These are phyloP conservation scores for Daldinia vernicosa DNA, from an alignment of 495 filamentous ascomycete genomes.

Conservation along the genomic window DNA sequence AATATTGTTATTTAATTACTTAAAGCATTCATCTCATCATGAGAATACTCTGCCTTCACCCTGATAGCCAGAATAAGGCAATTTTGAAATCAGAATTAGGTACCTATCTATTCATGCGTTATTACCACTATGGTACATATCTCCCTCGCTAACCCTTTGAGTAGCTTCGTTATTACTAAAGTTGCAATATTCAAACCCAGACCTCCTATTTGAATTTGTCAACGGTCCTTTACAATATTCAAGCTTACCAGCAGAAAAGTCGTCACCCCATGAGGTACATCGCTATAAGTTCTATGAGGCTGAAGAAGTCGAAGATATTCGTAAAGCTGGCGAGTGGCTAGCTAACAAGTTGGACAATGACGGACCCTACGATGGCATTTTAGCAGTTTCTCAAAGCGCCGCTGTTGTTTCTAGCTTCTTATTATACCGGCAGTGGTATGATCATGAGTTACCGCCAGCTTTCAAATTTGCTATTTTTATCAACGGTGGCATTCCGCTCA, in stretches of 20 bases:
- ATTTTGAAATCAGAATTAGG: slow-evolving; percentile 70
- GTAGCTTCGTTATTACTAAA: slow-evolving; percentile 47
- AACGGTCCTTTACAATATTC: slow-evolving; percentile 60
- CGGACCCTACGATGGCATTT: slow-evolving; percentile 69
- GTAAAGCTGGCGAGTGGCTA: slow-evolving; percentile 57
- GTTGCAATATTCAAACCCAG: slow-evolving; percentile 42
- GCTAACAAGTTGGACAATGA: slow-evolving; percentile 54
- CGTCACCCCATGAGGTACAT: neutral
- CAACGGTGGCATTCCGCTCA: slow-evolving; percentile 62
- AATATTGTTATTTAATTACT: neutral
- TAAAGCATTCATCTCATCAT: slow-evolving; percentile 46
- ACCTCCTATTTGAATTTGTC: slow-evolving; percentile 61
- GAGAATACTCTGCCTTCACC: slow-evolving; percentile 71
- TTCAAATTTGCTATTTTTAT: slow-evolving; percentile 70
- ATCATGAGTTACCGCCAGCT: slow-evolving; percentile 48
- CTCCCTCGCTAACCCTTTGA: neutral
- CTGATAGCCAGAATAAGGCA: slow-evolving; percentile 64
- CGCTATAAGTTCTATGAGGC: slow-evolving; percentile 56
- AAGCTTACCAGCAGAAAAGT: slow-evolving; percentile 52
- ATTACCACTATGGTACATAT: neutral
- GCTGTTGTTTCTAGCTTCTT: slow-evolving; percentile 59
- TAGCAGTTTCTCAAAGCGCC: slow-evolving; percentile 70
- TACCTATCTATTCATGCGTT: slow-evolving; percentile 36
- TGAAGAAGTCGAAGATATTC: slow-evolving; percentile 50
- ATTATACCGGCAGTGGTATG: slow-evolving; percentile 50